Percentiles rank a stretch among this genome's conserved stretches.
Evolutionary conservation across 1,139 yeast species (phyloP).

Genomic region (Suhomyces chickasaworum): DNA sequence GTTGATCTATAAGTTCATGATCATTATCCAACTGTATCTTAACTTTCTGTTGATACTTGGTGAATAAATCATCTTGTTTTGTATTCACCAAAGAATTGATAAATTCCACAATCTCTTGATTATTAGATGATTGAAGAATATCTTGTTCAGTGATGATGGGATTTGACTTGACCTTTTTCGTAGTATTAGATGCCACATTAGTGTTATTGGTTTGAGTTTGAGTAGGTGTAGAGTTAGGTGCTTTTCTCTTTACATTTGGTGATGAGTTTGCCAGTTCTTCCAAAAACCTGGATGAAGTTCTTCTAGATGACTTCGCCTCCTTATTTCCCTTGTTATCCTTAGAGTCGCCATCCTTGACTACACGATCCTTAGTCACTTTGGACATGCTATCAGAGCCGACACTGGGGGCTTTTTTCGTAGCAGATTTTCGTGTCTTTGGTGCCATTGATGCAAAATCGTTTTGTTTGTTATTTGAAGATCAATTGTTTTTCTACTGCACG

Average conservation of each 20-base stretch:
- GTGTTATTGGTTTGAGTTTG: not conserved
- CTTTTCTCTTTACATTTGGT: slow-evolving; percentile 9
- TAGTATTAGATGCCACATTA: not conserved
- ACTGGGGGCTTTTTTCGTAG: not conserved
- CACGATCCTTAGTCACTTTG: not conserved
- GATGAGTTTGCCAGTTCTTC: slow-evolving; percentile 8
- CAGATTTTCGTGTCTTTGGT: slow-evolving; percentile 13
- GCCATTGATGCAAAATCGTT: slow-evolving; percentile 6
- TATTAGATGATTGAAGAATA: slow-evolving; percentile 29
- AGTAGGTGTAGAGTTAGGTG: slow-evolving; percentile 3
- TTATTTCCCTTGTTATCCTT: slow-evolving; percentile 1
- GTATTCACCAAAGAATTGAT: slow-evolving; percentile 38
- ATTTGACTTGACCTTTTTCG: slow-evolving; percentile 9
- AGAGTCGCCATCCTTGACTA: not conserved
- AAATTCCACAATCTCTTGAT: slow-evolving; percentile 32
- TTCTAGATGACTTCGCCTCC: slow-evolving; percentile 6
- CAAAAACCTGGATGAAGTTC: slow-evolving; percentile 1
- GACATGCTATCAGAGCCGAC: not conserved
- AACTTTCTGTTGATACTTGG: slow-evolving; percentile 31
- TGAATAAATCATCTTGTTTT: slow-evolving; percentile 38
- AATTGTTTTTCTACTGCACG: not conserved
- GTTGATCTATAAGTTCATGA: slow-evolving; percentile 28
- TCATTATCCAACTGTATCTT: slow-evolving; percentile 33
- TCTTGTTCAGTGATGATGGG: slow-evolving; percentile 36
- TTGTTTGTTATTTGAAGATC: not conserved